A percentile compares a stretch with the other conserved stretches of the same genome.
These are phyloP conservation scores for Aureobasidium lini DNA, from an alignment of 2,329 filamentous ascomycete species.

Conservation along the genomic window DNA sequence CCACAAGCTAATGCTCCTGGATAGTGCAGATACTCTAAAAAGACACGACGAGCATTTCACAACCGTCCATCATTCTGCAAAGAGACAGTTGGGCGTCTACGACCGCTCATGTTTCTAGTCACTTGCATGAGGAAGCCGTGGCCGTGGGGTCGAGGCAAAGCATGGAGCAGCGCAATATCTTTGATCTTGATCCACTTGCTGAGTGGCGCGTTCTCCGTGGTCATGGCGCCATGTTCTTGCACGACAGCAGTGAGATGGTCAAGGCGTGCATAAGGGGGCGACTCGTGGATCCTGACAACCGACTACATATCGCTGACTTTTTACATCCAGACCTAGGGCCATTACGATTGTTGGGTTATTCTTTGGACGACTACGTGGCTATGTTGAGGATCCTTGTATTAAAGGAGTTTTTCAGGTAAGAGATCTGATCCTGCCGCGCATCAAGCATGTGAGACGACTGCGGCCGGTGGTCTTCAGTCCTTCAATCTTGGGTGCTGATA, in stretches of 20 bases:
- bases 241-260: slow-evolving; percentile 5
- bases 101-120: neutral
- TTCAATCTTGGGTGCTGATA: neutral
- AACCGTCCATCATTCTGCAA: neutral
- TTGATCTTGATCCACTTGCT: neutral
- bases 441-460: neutral
- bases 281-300: neutral
- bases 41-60: neutral
- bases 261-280: slow-evolving; percentile 1
- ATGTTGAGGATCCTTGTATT: neutral
- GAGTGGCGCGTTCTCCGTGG: slow-evolving; percentile 3
- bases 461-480: neutral
- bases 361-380: neutral
- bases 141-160: neutral
- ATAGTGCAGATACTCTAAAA: slow-evolving; percentile 8
- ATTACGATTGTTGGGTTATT: neutral
- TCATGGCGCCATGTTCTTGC: slow-evolving; percentile 2
- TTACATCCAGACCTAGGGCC: neutral
- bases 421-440: neutral
- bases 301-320: neutral
- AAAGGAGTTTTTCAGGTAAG: neutral
- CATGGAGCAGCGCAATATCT: neutral
- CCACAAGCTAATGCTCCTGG: slow-evolving; percentile 1
- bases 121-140: neutral
- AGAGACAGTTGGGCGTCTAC: neutral